These are phyloP conservation scores for Favolaschia claudopus DNA, from an alignment of 768 basidiomycete species.

Conservation along the genomic window DNA sequence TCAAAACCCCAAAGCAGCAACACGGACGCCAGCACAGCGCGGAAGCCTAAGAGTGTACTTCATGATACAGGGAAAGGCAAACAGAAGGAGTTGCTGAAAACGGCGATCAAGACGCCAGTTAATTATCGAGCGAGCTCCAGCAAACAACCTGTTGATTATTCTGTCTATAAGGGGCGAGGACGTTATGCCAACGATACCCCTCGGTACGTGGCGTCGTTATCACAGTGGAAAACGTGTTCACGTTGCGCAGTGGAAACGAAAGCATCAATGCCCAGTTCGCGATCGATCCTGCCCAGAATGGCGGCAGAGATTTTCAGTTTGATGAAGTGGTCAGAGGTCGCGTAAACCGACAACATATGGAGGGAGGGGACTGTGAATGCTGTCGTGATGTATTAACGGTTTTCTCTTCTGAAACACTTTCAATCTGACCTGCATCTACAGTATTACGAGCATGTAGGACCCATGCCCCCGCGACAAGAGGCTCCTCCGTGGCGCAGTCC, in stretches of 20 bases:
- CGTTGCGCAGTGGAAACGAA: constrained; percentile 17
- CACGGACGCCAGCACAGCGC: not conserved
- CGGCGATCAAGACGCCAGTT: constrained; percentile 13
- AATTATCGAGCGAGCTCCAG: constrained; percentile 19
- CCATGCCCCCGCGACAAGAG: constrained; percentile 54
- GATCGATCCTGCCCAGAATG: constrained; percentile 58
- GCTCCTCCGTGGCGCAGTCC: constrained; percentile 63
- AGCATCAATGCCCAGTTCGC: constrained; percentile 58
- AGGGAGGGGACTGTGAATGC: constrained; percentile 69
- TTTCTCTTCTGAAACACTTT: constrained; percentile 3
- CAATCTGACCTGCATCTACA: constrained; percentile 28
- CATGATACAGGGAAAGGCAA: not conserved
- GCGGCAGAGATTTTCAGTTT: constrained; percentile 57
- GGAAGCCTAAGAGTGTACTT: not conserved
- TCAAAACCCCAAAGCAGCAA: not conserved
- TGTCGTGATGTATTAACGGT: constrained; percentile 58
- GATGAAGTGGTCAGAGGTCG: constrained; percentile 65
- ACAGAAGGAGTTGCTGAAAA: not conserved
- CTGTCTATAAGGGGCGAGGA: constrained; percentile 44
- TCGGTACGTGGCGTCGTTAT: constrained; percentile 1
- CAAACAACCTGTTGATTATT: constrained; percentile 27
- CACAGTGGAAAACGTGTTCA: not conserved
- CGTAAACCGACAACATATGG: constrained; percentile 56
- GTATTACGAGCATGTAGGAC: constrained; percentile 66
- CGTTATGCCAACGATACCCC: constrained; percentile 41